phyloP scores from a whole-genome alignment of 2,329 filamentous ascomycete species.

The Diplodia scrobiculata region DNA sequence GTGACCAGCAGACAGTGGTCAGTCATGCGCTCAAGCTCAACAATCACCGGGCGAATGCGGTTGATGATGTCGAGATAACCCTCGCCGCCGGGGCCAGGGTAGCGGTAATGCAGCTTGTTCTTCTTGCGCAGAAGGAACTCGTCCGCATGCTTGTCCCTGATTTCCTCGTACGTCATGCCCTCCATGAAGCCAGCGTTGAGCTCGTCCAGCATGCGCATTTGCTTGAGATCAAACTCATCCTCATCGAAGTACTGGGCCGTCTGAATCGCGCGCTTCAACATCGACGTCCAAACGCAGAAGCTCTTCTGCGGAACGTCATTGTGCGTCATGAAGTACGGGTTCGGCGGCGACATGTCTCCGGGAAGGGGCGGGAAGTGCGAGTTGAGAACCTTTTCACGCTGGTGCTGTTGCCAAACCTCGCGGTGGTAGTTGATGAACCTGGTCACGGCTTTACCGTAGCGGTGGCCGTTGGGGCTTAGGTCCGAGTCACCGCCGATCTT shows the following conservation, averaged over 20 bases:
- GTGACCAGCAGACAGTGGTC: constrained; percentile 92
- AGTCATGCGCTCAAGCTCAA: constrained; percentile 94
- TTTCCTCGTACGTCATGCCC: constrained; percentile 91
- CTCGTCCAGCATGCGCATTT: constrained; percentile 97
- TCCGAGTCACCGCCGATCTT: constrained; percentile 90
- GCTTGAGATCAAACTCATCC: constrained; percentile 89
- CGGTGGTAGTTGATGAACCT: constrained; percentile 81
- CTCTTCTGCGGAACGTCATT: constrained; percentile 69
- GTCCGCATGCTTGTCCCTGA: constrained; percentile 73
- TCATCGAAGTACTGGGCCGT: constrained; percentile 91
- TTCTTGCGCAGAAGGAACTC: constrained; percentile 78
- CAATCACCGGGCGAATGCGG: constrained; percentile 89
- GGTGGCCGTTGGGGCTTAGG: constrained; percentile 75
- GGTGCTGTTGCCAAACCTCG: constrained; percentile 77
- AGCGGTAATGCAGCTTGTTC: constrained; percentile 95
- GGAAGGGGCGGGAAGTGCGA: constrained; percentile 86
- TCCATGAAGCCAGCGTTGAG: constrained; percentile 92
- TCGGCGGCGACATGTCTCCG: constrained; percentile 91
- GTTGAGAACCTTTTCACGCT: constrained; percentile 73
- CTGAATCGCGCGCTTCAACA: constrained; percentile 87
- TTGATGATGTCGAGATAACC: constrained; percentile 97
- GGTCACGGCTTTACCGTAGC: constrained; percentile 77
- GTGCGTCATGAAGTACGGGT: constrained; percentile 69
- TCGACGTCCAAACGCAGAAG: constrained; percentile 98
- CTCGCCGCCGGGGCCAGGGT: constrained; percentile 92